Conservation (phyloP, 2,329 filamentous ascomycete species). For the Fusarium bactridioides region DNA sequence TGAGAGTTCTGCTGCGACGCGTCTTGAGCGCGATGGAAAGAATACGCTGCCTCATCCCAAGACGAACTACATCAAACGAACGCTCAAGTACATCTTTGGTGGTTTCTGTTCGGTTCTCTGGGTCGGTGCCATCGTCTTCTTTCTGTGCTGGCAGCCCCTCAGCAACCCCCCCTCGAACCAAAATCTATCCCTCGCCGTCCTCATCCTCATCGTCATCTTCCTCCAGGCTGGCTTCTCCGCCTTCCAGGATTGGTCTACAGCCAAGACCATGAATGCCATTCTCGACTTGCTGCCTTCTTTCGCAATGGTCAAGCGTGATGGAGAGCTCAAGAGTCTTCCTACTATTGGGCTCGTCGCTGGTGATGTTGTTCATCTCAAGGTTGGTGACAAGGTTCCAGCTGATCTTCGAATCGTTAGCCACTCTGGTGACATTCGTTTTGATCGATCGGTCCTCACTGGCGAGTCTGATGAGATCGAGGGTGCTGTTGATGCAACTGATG, state of each 20-base stretch:
- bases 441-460: slow-evolving; percentile 52
- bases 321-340: slow-evolving; percentile 50
- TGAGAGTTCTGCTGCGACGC: slow-evolving; percentile 42
- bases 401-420: slow-evolving; percentile 54
- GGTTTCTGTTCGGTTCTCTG: slow-evolving; percentile 58
- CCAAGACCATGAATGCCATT: slow-evolving; percentile 57
- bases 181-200: slow-evolving; percentile 56
- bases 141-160: slow-evolving; percentile 57
- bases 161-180: slow-evolving; percentile 53
- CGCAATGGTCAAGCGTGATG: slow-evolving; percentile 54
- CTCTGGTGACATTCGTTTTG: slow-evolving; percentile 54
- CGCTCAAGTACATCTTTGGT: slow-evolving; percentile 54
- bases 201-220: slow-evolving; percentile 57
- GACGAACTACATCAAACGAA: slow-evolving; percentile 53
- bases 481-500: slow-evolving; percentile 49
- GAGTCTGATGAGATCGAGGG: slow-evolving; percentile 54
- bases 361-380: slow-evolving; percentile 55
- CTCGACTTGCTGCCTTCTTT: slow-evolving; percentile 55
- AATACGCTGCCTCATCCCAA: slow-evolving; percentile 53
- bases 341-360: slow-evolving; percentile 55
- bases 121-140: slow-evolving; percentile 57
- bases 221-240: slow-evolving; percentile 56
- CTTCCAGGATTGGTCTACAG: slow-evolving; percentile 58
- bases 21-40: slow-evolving; percentile 51
- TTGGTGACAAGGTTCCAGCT: slow-evolving; percentile 58